Evolutionary conservation across 2,329 filamentous ascomycete species (phyloP).

Genomic region (Verticillium alfalfae): DNA sequence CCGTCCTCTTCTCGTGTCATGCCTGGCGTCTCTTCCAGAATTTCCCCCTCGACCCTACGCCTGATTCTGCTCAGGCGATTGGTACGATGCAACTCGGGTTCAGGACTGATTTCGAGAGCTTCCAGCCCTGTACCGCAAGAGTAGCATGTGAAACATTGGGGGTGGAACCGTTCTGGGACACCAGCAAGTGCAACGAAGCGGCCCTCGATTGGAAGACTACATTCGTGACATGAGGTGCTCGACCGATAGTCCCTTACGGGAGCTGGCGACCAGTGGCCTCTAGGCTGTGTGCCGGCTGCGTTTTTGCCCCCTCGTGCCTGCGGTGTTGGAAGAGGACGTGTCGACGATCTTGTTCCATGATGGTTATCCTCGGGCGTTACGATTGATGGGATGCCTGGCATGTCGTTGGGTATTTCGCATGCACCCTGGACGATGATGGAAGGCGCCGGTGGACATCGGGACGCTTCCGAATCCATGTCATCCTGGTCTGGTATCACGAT

Average conservation of each 20-base stretch:
- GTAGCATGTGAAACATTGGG: conserved; percentile 86
- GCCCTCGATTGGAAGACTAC: conserved; percentile 77
- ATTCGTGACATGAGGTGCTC: conserved; percentile 68
- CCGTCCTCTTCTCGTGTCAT: conserved; percentile 65
- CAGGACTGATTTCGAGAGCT: conserved; percentile 92
- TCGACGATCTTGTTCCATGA: conserved; percentile 1
- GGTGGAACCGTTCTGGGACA: conserved; percentile 73
- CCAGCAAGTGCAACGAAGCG: conserved; percentile 83
- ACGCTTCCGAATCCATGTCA: conserved; percentile 20
- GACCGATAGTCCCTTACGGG: conserved; percentile 21
- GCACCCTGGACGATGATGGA: conserved; percentile 37
- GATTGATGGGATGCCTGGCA: conserved; percentile 25
- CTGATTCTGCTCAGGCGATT: conserved; percentile 71
- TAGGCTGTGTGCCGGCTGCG: conserved; percentile 17
- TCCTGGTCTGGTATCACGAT: conserved; percentile 47
- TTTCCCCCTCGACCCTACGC: conserved; percentile 51
- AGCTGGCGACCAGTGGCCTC: conserved; percentile 56
- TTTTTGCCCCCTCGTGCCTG: neutral
- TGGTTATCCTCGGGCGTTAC: conserved; percentile 37
- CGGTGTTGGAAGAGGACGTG: conserved; percentile 10
- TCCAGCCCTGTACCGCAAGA: conserved; percentile 84
- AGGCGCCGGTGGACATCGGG: conserved; percentile 30
- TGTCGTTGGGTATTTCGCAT: neutral
- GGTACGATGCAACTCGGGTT: conserved; percentile 67
- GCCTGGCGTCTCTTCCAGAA: conserved; percentile 56